phyloP scores from a whole-genome alignment of 2,329 filamentous ascomycete species.

The Dactylella cylindrospora region DNA sequence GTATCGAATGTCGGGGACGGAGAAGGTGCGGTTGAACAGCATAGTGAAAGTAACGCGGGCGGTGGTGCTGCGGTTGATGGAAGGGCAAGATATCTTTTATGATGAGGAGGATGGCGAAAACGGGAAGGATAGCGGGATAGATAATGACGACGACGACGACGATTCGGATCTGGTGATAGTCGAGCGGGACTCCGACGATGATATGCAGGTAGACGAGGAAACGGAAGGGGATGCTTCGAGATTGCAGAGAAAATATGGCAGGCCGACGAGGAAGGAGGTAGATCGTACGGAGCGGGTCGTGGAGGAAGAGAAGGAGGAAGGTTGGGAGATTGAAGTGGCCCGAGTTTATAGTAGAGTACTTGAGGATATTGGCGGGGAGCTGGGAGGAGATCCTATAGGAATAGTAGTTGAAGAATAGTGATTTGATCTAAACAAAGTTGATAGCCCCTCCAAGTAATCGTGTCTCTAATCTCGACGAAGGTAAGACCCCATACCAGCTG shows the following conservation, averaged over 20 bases:
- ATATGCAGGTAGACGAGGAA: constrained; percentile 34
- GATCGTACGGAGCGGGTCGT: constrained; percentile 27
- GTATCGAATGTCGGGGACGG: constrained; percentile 22
- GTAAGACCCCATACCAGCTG: no score
- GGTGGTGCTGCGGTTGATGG: constrained; percentile 41
- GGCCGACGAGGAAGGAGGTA: constrained; percentile 21
- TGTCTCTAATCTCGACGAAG: no score
- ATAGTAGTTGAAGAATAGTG: constrained; percentile 23
- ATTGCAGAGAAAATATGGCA: constrained; percentile 18
- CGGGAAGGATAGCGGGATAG: not conserved
- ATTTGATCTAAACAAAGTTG: not conserved
- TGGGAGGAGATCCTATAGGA: constrained; percentile 34
- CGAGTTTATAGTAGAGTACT: constrained; percentile 41
- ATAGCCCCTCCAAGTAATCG: not conserved
- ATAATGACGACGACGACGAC: constrained; percentile 8
- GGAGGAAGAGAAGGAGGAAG: constrained; percentile 38
- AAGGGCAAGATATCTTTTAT: constrained; percentile 22
- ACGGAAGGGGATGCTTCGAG: constrained; percentile 16
- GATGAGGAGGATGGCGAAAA: not conserved
- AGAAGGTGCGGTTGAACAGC: constrained; percentile 37
- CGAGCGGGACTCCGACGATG: not conserved
- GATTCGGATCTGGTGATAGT: constrained; percentile 5
- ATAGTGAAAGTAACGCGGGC: constrained; percentile 39
- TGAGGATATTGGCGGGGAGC: constrained; percentile 25
- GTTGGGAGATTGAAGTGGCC: constrained; percentile 42